Conservation (phyloP, 495 filamentous ascomycete species). For the Penicillium manginii region DNA sequence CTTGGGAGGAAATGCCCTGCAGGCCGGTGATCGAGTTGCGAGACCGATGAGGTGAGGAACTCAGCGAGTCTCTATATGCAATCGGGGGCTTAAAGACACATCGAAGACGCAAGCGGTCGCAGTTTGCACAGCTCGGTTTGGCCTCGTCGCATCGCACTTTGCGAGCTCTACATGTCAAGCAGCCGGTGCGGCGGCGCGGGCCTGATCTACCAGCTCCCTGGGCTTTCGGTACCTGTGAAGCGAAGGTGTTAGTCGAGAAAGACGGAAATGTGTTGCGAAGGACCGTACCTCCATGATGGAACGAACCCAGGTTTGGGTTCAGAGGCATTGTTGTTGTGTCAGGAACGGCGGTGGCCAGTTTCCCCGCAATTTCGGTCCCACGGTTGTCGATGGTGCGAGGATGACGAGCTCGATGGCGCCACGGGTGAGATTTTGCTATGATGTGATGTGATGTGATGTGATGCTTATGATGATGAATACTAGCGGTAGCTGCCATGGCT, state of each 20-base stretch:
- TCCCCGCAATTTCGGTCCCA: conserved; percentile 32
- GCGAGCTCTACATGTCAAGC: conserved; percentile 48
- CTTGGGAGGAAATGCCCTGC: conserved; percentile 13
- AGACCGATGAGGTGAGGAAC: conserved; percentile 14
- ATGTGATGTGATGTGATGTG: too few species aligned
- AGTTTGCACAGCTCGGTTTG: conserved; percentile 45
- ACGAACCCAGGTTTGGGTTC: conserved; percentile 6
- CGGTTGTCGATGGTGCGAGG: conserved; percentile 19
- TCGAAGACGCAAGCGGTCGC: conserved; percentile 40
- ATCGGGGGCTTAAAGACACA: conserved; percentile 39
- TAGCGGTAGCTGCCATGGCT: too few species aligned
- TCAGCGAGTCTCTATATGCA: conserved; percentile 11
- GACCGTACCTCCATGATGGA: conserved; percentile 29
- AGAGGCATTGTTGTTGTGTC: conserved; percentile 8
- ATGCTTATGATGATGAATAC: too few species aligned
- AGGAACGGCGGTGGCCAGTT: conserved; percentile 17
- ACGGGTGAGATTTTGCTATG: not conserved
- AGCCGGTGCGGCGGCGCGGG: conserved; percentile 48
- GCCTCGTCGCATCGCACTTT: conserved; percentile 51
- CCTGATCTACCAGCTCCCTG: conserved; percentile 44
- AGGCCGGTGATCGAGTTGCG: conserved; percentile 11
- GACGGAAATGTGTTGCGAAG: not conserved
- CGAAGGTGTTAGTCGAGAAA: conserved; percentile 30
- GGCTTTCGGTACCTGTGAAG: conserved; percentile 37
- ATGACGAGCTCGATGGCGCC: conserved; percentile 26